Base-by-base conservation (phyloP, 306 rosid genomes). In the Chamaecrista fasciculata region DNA sequence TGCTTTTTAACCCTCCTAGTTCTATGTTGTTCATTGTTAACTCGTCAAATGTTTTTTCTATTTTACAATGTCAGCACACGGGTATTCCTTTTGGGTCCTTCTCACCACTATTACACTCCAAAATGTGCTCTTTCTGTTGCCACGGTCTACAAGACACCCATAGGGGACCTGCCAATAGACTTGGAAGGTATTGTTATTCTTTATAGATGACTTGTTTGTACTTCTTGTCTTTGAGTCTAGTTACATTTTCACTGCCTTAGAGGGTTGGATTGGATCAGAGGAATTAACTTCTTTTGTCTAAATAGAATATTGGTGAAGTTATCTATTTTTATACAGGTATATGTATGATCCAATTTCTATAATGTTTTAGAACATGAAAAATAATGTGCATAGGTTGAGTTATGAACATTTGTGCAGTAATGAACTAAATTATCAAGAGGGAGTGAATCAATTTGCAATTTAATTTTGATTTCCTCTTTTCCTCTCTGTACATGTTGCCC, bases 11-110 rank as follows among this genome's bases (percentile, higher is more conserved):
- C 16, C 34, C 4, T 67, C 47, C 47, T 12, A 39, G 68, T 21
- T 15, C 37, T 42, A 15, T 42, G 68, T 21, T 23, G 20, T 37
- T 61, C 19, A 12, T n/a, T 20, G 19, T 23, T 24, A 10, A 42
- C 37, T 42, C 6, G 15, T 40, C 0, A 12, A 6, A 15, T 43
- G n/a, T n/a, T 42, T 21, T 39, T 25, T 34, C 3, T 16, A 24
- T 75, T 70, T 55, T 50, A 62, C 33, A 25, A 67, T 73, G 78
- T 66, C 91, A 95, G 99, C 71, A 76, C 77, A 15, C 86, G 99
- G 52, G 85, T 95, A 72, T 95, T 95, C 78, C 95, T 95, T 77
- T 96, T 95, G 43, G 99, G 99, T 63, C 99, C 99, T 68, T 95
- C 99, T 76, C 99, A 95, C 71, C 97, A 95, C 71, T 69, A 89